Conservation (phyloP, 805 yeast genomes). For the Ogataea salicorniae region DNA sequence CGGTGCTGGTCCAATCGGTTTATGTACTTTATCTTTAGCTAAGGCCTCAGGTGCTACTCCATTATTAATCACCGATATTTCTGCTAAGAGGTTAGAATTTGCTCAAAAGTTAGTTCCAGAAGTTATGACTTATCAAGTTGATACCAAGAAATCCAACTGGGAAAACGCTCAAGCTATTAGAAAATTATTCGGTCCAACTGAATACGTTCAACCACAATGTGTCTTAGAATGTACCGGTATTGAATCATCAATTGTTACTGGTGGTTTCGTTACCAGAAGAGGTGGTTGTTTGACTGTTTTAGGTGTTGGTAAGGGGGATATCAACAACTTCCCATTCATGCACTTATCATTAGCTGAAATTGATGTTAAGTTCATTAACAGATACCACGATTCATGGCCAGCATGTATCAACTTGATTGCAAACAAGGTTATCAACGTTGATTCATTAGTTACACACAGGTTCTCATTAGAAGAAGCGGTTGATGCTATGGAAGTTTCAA, state of each 20-base stretch:
- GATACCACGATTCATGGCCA: slow-evolving; percentile 56
- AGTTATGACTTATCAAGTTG: slow-evolving; percentile 39
- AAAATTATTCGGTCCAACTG: slow-evolving; percentile 31
- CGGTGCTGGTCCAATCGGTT: slow-evolving; percentile 61
- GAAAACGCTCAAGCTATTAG: slow-evolving; percentile 38
- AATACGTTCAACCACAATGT: slow-evolving; percentile 36
- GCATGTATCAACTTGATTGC: slow-evolving; percentile 45
- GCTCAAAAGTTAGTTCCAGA: slow-evolving; percentile 44
- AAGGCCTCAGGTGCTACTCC: slow-evolving; percentile 52
- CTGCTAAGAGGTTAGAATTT: slow-evolving; percentile 38
- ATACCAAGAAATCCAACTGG: slow-evolving; percentile 24
- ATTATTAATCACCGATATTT: slow-evolving; percentile 44
- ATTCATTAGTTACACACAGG: slow-evolving; percentile 44
- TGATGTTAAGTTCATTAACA: slow-evolving; percentile 45
- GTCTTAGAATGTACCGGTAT: slow-evolving; percentile 54
- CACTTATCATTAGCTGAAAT: slow-evolving; percentile 48
- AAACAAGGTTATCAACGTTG: slow-evolving; percentile 39
- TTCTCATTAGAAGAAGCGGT: slow-evolving; percentile 43
- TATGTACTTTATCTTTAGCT: slow-evolving; percentile 42
- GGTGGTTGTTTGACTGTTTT: slow-evolving; percentile 43
- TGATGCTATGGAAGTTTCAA: slow-evolving; percentile 37
- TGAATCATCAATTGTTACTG: slow-evolving; percentile 42
- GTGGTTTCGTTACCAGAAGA: slow-evolving; percentile 42
- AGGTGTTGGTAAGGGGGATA: slow-evolving; percentile 46
- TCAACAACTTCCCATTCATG: slow-evolving; percentile 50